Base-by-base conservation (phyloP, 257 asterid species). In the Solanum chiquidenum region DNA sequence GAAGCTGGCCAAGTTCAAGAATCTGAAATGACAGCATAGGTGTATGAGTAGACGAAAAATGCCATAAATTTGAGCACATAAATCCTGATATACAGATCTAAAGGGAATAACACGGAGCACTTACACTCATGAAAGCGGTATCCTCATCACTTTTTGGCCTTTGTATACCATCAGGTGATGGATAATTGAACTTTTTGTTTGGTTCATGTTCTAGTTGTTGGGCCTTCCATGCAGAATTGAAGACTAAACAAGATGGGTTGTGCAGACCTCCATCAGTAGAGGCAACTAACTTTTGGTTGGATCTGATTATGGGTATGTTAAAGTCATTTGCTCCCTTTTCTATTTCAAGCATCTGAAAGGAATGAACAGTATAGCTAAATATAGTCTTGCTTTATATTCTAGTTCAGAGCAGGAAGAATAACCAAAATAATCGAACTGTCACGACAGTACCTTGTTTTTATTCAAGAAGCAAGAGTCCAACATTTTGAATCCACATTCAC, bases 121-220 rank as follows among this genome's bases (percentile, higher is more conserved):
- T 90, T 89, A 95, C 99, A 80, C 94, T 95, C 99, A 95, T 95
- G 90, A 94, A 97, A 14, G 99, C 95, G 88, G 94, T 91, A 87
- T 97, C 98, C 88, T 95, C 98, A 31, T 95, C 96, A 87, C 84
- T 89, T 83, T 86, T 73, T 20, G 98, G 99, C 89, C 95, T 93
- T 86, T 89, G 85, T 40, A 97, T 92, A 66, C 86, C 90, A 31
- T 93, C 89, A 29, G 91, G 58, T 86, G 93, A 85, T 34, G 98
- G 98, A 85, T 93, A 92, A 38, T 83, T 90, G 87, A 96, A 94
- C 84, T 79, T 89, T 44, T 82, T 20, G 44, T 89, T 83, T 62
- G 89, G 85, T 12, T 88, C 89, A 79, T 87, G 73, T 69, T 75
- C 89, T 38, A 88, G 66, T 44, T 83, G 89, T 83, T 79, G 92